These are phyloP conservation scores for Tilletia setariae DNA, from an alignment of 1,284 basidiomycete genomes.

Conservation along the genomic window DNA sequence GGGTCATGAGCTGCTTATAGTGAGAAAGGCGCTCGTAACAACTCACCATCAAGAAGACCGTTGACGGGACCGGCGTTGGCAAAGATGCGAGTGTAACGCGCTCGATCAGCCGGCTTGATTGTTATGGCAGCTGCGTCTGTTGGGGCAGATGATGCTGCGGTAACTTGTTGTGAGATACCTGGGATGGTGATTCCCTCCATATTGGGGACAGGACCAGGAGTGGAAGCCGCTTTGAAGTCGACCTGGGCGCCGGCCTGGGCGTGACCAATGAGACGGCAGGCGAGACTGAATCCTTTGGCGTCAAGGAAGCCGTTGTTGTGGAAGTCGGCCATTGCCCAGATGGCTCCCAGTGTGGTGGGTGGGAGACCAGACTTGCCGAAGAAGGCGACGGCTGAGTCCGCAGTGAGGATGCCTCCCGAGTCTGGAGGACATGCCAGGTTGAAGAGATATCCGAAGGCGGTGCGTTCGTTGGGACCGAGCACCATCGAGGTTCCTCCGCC, in stretches of 20 bases:
- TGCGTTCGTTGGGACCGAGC: slow-evolving; percentile 38
- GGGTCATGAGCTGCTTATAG: background rate
- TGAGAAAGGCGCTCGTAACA: background rate
- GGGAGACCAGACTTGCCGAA: slow-evolving; percentile 49
- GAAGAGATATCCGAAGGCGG: slow-evolving; percentile 48
- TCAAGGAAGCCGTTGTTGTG: slow-evolving; percentile 59
- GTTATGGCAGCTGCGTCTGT: slow-evolving; percentile 25
- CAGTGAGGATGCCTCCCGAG: slow-evolving; percentile 44
- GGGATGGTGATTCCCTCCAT: slow-evolving; percentile 70
- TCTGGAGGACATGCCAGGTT: slow-evolving; percentile 44
- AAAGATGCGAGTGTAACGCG: slow-evolving; percentile 53
- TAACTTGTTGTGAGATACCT: slow-evolving; percentile 25
- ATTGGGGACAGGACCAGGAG: slow-evolving; percentile 70
- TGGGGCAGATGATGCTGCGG: slow-evolving; percentile 22
- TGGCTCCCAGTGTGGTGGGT: slow-evolving; percentile 68
- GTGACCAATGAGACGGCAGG: slow-evolving; percentile 84
- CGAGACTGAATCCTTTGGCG: slow-evolving; percentile 65
- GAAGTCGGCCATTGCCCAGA: slow-evolving; percentile 89
- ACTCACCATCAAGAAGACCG: slow-evolving; percentile 59
- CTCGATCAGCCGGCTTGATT: slow-evolving; percentile 49
- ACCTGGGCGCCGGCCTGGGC: slow-evolving; percentile 76
- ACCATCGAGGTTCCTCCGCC: background rate
- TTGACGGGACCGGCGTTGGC: slow-evolving; percentile 44
- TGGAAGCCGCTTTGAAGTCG: slow-evolving; percentile 55
- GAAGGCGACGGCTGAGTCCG: slow-evolving; percentile 50